A percentile compares a stretch with the other conserved stretches of the same genome.
phyloP scores from a whole-genome alignment of 495 filamentous ascomycete genomes.

The Poronia punctata region DNA sequence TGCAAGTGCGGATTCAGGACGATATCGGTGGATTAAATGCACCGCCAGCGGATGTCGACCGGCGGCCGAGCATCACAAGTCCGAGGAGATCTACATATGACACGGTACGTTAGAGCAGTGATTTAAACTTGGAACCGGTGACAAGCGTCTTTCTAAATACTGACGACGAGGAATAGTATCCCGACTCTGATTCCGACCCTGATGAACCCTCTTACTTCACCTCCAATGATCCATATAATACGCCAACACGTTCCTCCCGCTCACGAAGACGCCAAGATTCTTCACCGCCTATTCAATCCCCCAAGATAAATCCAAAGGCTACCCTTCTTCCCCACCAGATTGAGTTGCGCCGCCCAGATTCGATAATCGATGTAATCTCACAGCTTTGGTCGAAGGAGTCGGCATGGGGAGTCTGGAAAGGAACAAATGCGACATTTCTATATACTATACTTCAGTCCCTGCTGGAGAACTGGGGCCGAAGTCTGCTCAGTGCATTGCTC shows the following conservation, averaged over 20 bases:
- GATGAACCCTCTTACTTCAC: constrained; percentile 87
- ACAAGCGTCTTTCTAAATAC: constrained; percentile 1
- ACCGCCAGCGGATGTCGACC: constrained; percentile 15
- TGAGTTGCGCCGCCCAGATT: constrained; percentile 58
- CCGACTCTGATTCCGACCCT: constrained; percentile 59
- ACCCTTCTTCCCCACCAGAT: constrained; percentile 53
- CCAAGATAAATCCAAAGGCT: constrained; percentile 20
- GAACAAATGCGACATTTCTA: constrained; percentile 81
- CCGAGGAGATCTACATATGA: constrained; percentile 39
- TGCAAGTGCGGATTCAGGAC: constrained; percentile 65
- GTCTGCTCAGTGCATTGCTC: constrained; percentile 72
- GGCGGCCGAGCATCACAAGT: constrained; percentile 21
- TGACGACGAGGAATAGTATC: constrained; percentile 27
- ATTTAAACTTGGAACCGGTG: not conserved
- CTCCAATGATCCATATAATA: constrained; percentile 55
- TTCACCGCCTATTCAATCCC: constrained; percentile 22
- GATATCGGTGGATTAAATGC: constrained; percentile 32
- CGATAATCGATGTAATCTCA: constrained; percentile 70
- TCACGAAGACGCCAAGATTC: constrained; percentile 21
- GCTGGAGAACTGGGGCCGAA: constrained; percentile 77
- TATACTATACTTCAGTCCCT: constrained; percentile 80
- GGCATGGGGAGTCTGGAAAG: constrained; percentile 91
- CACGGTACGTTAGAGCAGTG: constrained; percentile 34
- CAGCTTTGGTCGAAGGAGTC: constrained; percentile 87
- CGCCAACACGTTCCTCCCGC: constrained; percentile 48